Conservation (phyloP, 345 rosid genomes). For the Diplotaxis tenuifolia region DNA sequence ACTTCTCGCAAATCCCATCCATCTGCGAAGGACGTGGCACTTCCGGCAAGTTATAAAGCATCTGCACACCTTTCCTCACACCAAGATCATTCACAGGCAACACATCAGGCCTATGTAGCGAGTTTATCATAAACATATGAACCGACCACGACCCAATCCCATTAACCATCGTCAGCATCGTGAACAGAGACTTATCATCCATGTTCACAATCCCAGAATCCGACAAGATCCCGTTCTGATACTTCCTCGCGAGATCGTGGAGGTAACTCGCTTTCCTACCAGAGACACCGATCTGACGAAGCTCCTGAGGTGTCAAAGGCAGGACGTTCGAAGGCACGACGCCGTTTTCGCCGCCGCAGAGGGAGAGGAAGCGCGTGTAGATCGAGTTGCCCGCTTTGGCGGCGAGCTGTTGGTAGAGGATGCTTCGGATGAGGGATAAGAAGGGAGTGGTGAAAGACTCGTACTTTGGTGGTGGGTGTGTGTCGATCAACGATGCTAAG, state of each 20-base stretch:
- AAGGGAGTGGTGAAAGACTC: conserved; percentile 81
- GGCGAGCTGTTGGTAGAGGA: conserved; percentile 89
- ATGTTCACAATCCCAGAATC: conserved; percentile 75
- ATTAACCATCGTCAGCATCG: conserved; percentile 97
- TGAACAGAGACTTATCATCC: conserved; percentile 94
- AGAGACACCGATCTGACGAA: conserved; percentile 86
- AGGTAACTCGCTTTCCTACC: conserved; percentile 93
- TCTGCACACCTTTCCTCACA: conserved; percentile 86
- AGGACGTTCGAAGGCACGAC: conserved; percentile 75
- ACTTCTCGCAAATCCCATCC: conserved; percentile 83
- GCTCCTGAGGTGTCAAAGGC: conserved; percentile 67
- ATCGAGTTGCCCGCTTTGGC: conserved; percentile 84
- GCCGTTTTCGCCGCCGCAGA: conserved; percentile 77
- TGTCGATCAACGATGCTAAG: conserved; percentile 59
- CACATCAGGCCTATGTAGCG: conserved; percentile 96
- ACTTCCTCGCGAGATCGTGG: conserved; percentile 90
- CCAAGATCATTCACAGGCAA: conserved; percentile 89
- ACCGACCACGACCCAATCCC: conserved; percentile 99
- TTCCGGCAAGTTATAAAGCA: conserved; percentile 69
- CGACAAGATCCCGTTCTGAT: conserved; percentile 79
- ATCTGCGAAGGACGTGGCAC: conserved; percentile 93
- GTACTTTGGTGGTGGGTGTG: conserved; percentile 69
- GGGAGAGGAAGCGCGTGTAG: conserved; percentile 77
- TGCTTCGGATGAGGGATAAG: conserved; percentile 80
- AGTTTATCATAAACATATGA: conserved; percentile 95